Evolutionary conservation across 2,329 filamentous ascomycete genomes (phyloP), one percentile per base, ranked within the genome.

Genomic region (Pezicula carpinea): DNA sequence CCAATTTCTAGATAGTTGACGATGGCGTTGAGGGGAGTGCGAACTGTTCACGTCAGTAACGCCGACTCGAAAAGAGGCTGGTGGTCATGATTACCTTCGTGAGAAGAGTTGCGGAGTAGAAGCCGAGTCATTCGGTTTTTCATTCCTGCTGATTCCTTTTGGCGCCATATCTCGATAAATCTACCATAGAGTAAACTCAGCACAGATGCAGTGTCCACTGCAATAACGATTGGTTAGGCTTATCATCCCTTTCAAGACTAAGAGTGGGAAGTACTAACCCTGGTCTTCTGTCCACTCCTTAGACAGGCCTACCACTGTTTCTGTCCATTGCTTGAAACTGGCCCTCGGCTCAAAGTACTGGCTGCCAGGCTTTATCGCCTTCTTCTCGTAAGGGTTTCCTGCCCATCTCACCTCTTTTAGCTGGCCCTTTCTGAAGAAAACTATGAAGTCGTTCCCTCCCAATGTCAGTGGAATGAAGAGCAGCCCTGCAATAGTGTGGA

Each of bases 1-100:
- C 54, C 56, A 45, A 57, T 51, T 41, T 59, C 56, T 6, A 59
- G 45, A 32, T 57, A 59, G 18, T 57, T 56, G 23, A 52, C 43
- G 31, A 57, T 56, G 6, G 49, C 52, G 26, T 56, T 56, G 29
- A 59, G 49, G 6, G 53, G 54, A 1, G 54, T 57, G 18, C 52
- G 50, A 4, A 57, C 57, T 45, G 22, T 18, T 19, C 13, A 10
- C 4, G 34, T 11, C 15, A 22, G 17, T 15, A 43, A 7, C 26
- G 8, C 23, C 15, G 6, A 6, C 17, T 11, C 17, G 11, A 42
- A 26, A 32, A 38, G 35, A 5, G 7, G 6, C 14, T 17, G n/a
- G 21, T 11, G 3, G 10, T 29, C 10, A 17, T n/a, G 6, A 13
- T 43, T 35, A 43, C 41, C 43, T 51, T 58, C 56, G 19, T 53